Conservation (phyloP, 106 monocot genomes). For the Narthecium ossifragum region DNA sequence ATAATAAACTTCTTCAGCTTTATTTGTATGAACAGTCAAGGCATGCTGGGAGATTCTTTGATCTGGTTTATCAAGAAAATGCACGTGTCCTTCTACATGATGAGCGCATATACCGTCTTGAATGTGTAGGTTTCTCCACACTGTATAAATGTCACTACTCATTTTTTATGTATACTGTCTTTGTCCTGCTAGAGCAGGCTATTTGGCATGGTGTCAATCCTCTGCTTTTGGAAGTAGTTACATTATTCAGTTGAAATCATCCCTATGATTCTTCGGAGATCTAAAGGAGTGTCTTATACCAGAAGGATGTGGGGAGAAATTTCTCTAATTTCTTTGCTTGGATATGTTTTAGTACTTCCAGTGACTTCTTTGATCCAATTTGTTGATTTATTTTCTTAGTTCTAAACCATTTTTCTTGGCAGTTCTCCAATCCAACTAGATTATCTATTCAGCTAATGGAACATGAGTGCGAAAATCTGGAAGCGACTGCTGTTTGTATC, state of each 20-base stretch:
- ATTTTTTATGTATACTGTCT: background rate
- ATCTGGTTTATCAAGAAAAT: constrained; percentile 90
- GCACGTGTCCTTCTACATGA: constrained; percentile 79
- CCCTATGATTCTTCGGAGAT: too few species aligned
- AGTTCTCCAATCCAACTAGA: constrained; percentile 43
- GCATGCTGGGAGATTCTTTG: constrained; percentile 43
- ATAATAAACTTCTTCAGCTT: constrained; percentile 78
- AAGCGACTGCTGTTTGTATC: constrained; percentile 69
- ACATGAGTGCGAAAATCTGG: constrained; percentile 59
- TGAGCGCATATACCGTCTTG: constrained; percentile 82
- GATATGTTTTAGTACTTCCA: background rate
- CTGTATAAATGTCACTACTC: too few species aligned
- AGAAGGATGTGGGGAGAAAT: too few species aligned
- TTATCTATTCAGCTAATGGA: constrained; percentile 88
- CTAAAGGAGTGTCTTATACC: too few species aligned
- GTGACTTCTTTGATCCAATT: background rate
- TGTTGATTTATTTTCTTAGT: background rate
- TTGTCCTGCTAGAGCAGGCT: background rate
- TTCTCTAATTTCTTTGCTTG: background rate
- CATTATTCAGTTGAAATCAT: too few species aligned
- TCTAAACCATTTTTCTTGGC: constrained; percentile 6
- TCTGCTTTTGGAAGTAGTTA: too few species aligned
- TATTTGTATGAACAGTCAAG: constrained; percentile 80
- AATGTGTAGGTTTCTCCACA: constrained; percentile 85
- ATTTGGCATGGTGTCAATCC: too few species aligned